Conservation (phyloP, 352 stramenopile genomes). For the Globisporangium spiculum region DNA sequence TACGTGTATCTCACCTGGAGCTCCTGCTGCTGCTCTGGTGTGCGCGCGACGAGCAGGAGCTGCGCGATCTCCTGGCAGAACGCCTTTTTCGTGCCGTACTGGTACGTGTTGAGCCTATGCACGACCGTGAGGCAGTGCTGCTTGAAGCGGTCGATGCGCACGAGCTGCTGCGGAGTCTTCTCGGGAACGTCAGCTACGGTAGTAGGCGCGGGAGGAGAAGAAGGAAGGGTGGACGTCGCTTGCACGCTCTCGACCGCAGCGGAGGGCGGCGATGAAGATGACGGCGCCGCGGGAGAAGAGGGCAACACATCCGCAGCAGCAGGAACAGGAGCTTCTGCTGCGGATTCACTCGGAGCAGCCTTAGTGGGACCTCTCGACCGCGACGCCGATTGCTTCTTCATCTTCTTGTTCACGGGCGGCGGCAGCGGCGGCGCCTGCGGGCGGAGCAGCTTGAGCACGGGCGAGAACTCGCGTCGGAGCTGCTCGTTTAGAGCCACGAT, state of each 20-base stretch:
- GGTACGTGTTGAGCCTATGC: constrained; percentile 55
- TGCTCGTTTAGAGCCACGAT: constrained; percentile 62
- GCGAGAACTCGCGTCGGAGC: constrained; percentile 57
- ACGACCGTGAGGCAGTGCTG: constrained; percentile 40
- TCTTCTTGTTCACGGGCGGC: neutral
- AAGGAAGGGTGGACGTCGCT: neutral
- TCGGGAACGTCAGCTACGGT: neutral
- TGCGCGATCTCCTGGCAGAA: constrained; percentile 55
- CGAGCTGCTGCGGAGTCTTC: constrained; percentile 1
- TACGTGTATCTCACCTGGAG: constrained; percentile 12
- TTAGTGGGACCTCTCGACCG: neutral
- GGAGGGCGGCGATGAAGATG: neutral
- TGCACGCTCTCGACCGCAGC: neutral
- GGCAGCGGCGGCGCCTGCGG: constrained; percentile 10
- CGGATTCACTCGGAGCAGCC: neutral
- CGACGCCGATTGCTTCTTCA: neutral
- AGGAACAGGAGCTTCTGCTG: neutral
- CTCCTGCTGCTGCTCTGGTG: constrained; percentile 23
- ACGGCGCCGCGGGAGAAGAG: neutral
- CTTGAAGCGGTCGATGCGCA: constrained; percentile 19
- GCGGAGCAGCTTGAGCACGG: constrained; percentile 52
- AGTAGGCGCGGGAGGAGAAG: neutral
- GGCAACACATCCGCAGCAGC: neutral
- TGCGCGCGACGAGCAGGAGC: constrained; percentile 28
- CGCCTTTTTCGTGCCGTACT: constrained; percentile 50